Conservation (phyloP, 2,329 filamentous ascomycete genomes). For the Allantophomopsis lycopodina region DNA sequence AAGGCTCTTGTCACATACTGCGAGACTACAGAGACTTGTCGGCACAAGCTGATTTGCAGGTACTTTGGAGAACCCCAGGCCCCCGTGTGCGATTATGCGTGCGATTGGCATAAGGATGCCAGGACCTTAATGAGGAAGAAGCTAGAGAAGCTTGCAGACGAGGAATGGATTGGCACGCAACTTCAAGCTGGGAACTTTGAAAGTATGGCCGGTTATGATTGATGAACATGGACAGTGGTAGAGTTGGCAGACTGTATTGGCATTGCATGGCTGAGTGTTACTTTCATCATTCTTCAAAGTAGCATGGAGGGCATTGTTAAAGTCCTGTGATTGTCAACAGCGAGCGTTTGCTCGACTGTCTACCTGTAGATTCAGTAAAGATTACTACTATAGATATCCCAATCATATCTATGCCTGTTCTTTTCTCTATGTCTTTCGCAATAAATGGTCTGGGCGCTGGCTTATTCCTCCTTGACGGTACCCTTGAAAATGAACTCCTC, state of each 20-base stretch:
- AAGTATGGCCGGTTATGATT: conserved; percentile 29
- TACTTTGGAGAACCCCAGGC: conserved; percentile 59
- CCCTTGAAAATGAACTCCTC: conserved; percentile 1
- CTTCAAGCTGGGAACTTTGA: conserved; percentile 43
- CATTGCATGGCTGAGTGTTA: too few species aligned
- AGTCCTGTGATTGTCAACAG: too few species aligned
- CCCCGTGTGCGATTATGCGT: conserved; percentile 58
- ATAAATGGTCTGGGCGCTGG: not conserved
- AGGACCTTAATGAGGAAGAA: conserved; percentile 42
- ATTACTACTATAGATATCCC: too few species aligned
- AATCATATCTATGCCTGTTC: too few species aligned
- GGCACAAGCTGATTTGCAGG: conserved; percentile 60
- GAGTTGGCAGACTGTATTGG: too few species aligned
- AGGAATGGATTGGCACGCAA: conserved; percentile 52
- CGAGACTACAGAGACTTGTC: conserved; percentile 59
- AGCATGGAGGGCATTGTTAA: too few species aligned
- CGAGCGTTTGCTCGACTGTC: too few species aligned
- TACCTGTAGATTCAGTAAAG: too few species aligned
- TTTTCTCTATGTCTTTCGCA: too few species aligned
- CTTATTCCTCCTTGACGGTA: not conserved
- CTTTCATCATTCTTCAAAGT: too few species aligned
- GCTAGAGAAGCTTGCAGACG: conserved; percentile 37
- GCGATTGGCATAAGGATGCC: conserved; percentile 64
- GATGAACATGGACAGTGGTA: too few species aligned
- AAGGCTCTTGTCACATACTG: conserved; percentile 66